phyloP scores from a whole-genome alignment of 2,329 filamentous ascomycete genomes.

The Epichloe coenophiala region DNA sequence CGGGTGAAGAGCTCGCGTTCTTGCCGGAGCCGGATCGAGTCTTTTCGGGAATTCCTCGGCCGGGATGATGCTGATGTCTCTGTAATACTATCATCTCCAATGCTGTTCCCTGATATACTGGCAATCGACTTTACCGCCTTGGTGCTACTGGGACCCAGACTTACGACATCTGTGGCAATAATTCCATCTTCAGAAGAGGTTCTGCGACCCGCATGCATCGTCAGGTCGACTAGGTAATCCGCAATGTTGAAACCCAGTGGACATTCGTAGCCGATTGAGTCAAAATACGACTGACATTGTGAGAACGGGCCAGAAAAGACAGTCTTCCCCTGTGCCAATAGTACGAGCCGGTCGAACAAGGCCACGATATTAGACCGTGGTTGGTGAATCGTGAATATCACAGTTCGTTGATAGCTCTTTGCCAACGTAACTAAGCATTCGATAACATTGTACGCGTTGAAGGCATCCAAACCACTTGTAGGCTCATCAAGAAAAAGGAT shows the following conservation, averaged over 20 bases:
- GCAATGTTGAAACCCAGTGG: conserved; percentile 97
- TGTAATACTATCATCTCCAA: conserved; percentile 51
- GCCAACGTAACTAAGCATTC: conserved; percentile 90
- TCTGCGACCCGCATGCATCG: conserved; percentile 75
- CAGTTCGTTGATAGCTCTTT: conserved; percentile 91
- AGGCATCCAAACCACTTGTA: conserved; percentile 89
- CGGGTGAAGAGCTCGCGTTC: conserved; percentile 84
- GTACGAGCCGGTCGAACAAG: conserved; percentile 84
- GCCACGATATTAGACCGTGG: conserved; percentile 97
- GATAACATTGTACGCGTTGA: conserved; percentile 95
- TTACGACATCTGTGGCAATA: conserved; percentile 40
- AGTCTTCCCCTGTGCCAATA: conserved; percentile 75
- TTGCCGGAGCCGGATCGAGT: conserved; percentile 75
- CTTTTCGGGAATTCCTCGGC: conserved; percentile 55
- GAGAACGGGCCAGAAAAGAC: conserved; percentile 90
- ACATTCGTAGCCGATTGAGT: conserved; percentile 80
- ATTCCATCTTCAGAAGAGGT: conserved; percentile 42
- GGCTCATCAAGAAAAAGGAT: conserved; percentile 96
- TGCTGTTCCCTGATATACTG: conserved; percentile 65
- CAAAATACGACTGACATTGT: conserved; percentile 84
- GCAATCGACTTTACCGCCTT: conserved; percentile 81
- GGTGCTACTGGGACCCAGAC: conserved; percentile 72
- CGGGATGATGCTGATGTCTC: conserved; percentile 47
- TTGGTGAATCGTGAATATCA: conserved; percentile 97
- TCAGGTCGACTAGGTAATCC: conserved; percentile 92